Evolutionary conservation across 2,329 filamentous ascomycete genomes (phyloP).

Genomic region (Fusarium sp.): DNA sequence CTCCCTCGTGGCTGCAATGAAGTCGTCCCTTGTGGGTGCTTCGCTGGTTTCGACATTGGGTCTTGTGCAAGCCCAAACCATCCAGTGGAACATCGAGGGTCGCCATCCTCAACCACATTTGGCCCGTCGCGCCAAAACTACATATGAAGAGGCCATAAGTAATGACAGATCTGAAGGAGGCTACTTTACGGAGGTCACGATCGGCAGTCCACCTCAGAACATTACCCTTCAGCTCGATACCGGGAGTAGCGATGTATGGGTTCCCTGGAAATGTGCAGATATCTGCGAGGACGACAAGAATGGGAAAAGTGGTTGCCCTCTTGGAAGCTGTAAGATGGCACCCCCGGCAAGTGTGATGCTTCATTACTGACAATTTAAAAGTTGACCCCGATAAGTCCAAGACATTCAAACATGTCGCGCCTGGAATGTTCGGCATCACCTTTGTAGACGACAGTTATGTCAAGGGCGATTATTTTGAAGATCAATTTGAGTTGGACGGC

Average conservation of each 20-base stretch:
- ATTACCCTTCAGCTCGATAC: conserved; percentile 70
- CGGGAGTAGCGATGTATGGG: conserved; percentile 72
- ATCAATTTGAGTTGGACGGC: conserved; percentile 64
- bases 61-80: conserved; percentile 45
- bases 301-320: conserved; percentile 47
- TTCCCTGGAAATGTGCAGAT: conserved; percentile 52
- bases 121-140: conserved; percentile 49
- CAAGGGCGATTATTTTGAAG: conserved; percentile 66
- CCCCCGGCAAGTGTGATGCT: not conserved
- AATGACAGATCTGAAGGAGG: conserved; percentile 56
- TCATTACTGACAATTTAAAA: conserved; percentile 45
- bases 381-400: conserved; percentile 57
- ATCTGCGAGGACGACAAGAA: conserved; percentile 49
- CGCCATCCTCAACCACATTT: conserved; percentile 46
- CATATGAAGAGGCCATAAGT: conserved; percentile 54
- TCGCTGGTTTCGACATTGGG: conserved; percentile 37
- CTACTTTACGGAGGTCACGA: conserved; percentile 65
- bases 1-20: conserved; percentile 35
- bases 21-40: conserved; percentile 30
- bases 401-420: conserved; percentile 55
- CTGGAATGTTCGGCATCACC: conserved; percentile 62
- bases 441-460: conserved; percentile 70
- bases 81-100: conserved; percentile 60
- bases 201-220: conserved; percentile 67
- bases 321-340: conserved; percentile 57